Percentiles rank a stretch among this genome's conserved stretches.
Conservation (phyloP, 2,329 filamentous ascomycete genomes). For the Fusarium subtropicale region DNA sequence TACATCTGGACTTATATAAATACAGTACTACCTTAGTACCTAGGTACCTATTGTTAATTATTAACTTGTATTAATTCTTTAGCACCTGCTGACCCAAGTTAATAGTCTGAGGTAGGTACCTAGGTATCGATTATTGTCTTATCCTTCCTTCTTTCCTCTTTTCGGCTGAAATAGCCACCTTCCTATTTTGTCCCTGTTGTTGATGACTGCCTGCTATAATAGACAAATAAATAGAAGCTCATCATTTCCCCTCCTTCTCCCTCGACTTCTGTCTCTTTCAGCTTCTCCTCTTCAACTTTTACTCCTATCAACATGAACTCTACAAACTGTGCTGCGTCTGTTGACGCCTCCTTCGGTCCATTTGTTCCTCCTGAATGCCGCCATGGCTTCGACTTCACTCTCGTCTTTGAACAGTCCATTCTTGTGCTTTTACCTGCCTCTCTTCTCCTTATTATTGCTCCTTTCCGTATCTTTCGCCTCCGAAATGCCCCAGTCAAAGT, state of each 20-base stretch:
- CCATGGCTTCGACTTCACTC: conserved; percentile 61
- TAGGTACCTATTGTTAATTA: background rate
- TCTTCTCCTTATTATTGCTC: conserved; percentile 49
- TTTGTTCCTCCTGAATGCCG: conserved; percentile 49
- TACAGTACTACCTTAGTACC: background rate
- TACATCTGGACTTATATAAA: conserved; percentile 6
- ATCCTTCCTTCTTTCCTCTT: background rate
- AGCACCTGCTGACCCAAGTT: too few species aligned
- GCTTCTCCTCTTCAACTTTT: background rate
- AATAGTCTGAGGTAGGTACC: too few species aligned
- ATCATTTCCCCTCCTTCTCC: background rate
- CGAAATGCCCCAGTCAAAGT: conserved; percentile 44
- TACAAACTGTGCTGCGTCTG: conserved; percentile 34
- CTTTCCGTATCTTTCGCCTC: conserved; percentile 49
- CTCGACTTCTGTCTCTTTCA: background rate
- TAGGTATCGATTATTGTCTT: background rate
- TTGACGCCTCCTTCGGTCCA: conserved; percentile 47
- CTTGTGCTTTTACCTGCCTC: conserved; percentile 50
- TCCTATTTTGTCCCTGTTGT: conserved; percentile 20
- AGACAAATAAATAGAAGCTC: conserved; percentile 5
- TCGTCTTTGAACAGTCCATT: conserved; percentile 58
- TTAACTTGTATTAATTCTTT: conserved; percentile 17
- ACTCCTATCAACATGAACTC: conserved; percentile 41
- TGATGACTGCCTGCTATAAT: background rate
- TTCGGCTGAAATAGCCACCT: conserved; percentile 24